Percentiles rank a stretch among this genome's conserved stretches.
phyloP scores from a whole-genome alignment of 306 rosid species.

The Urtica urens region DNA sequence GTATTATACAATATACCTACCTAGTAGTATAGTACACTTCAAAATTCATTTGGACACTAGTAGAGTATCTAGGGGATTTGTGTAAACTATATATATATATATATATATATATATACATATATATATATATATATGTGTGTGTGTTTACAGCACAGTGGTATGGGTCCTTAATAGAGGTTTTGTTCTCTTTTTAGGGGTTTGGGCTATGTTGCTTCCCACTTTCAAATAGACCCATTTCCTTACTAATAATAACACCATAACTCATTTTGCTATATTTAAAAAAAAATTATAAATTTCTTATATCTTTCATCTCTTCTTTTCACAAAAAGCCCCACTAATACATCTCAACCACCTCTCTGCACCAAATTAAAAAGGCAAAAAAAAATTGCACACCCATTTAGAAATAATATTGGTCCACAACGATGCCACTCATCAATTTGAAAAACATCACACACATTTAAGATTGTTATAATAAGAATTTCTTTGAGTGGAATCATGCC shows the following conservation, averaged over 20 bases:
- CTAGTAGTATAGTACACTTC: conserved; percentile 26
- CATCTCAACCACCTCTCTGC: conserved; percentile 42
- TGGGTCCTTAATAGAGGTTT: conserved; percentile 41
- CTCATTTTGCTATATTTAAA: conserved; percentile 7
- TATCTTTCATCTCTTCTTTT: conserved; percentile 53
- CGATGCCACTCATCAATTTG: conserved; percentile 10
- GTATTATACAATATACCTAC: conserved; percentile 21
- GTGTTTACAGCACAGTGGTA: conserved; percentile 41
- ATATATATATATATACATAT: no score
- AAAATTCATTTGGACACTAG: conserved; percentile 29
- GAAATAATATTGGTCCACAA: conserved; percentile 39
- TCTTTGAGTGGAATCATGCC: conserved; percentile 10
- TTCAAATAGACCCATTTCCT: conserved; percentile 14
- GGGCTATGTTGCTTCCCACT: conserved; percentile 58
- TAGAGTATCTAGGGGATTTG: background rate
- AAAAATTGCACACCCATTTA: conserved; percentile 4
- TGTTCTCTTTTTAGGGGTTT: conserved; percentile 30
- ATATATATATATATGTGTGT: no score
- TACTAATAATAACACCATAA: conserved; percentile 7
- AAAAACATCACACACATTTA: conserved; percentile 17
- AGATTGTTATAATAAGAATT: conserved; percentile 5
- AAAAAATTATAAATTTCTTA: no score
- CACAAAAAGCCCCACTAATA: conserved; percentile 51
- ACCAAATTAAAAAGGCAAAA: conserved; percentile 10
- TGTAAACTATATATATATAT: conserved; percentile 15